Evolutionary conservation across 1,284 basidiomycete species (phyloP).

Genomic region (Cutaneotrichosporon sp.): DNA sequence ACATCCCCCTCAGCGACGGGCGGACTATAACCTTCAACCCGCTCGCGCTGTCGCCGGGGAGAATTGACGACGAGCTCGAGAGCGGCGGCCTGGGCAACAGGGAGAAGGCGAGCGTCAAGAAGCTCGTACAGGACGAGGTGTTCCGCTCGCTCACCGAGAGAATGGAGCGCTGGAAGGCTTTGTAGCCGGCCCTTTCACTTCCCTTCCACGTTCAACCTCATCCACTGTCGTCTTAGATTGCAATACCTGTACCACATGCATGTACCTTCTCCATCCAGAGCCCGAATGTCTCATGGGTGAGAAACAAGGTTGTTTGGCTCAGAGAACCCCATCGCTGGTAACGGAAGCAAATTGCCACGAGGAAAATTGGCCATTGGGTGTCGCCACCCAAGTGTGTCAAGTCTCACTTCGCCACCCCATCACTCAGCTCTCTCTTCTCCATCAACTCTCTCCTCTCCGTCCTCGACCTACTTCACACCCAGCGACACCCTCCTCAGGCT

Average conservation of each 20-base stretch:
- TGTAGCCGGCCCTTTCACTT: background rate
- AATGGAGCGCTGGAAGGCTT: constrained; percentile 42
- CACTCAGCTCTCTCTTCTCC: background rate
- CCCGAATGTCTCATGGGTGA: too few species aligned
- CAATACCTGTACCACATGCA: constrained; percentile 1
- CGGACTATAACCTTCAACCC: constrained; percentile 43
- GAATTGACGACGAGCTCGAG: constrained; percentile 41
- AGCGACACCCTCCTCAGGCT: background rate
- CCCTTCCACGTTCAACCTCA: background rate
- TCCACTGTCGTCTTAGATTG: constrained; percentile 4
- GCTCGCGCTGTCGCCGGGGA: constrained; percentile 31
- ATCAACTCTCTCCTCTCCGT: too few species aligned
- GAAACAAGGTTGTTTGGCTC: background rate
- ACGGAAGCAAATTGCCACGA: background rate
- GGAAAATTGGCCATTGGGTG: background rate
- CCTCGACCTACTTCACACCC: background rate
- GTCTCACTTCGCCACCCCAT: background rate
- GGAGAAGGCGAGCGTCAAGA: constrained; percentile 28
- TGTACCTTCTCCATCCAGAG: background rate
- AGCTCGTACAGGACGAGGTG: constrained; percentile 30
- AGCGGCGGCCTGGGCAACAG: constrained; percentile 33
- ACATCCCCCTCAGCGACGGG: constrained; percentile 39
- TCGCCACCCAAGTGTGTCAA: background rate
- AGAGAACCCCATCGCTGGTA: background rate
- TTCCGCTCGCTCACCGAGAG: constrained; percentile 32